A percentile compares a stretch with the other conserved stretches of the same genome.
These are phyloP conservation scores for Teratosphaeria destructans DNA, from an alignment of 2,329 filamentous ascomycete genomes.

Conservation along the genomic window DNA sequence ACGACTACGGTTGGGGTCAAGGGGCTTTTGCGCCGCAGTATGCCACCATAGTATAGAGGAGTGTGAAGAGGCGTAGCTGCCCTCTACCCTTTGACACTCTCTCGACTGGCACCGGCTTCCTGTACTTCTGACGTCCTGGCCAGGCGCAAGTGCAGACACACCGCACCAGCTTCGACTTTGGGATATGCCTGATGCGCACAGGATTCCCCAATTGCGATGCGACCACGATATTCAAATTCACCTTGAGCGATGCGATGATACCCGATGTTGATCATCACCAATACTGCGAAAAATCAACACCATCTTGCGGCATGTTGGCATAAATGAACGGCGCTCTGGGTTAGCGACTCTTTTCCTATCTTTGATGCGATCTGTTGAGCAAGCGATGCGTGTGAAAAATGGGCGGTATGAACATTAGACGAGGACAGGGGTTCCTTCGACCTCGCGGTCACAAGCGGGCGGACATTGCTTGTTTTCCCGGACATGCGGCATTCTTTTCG, in stretches of 20 bases:
- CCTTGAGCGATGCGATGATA: conserved; percentile 32
- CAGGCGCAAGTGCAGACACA: conserved; percentile 23
- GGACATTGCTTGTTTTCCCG: neutral
- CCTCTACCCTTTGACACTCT: conserved; percentile 7
- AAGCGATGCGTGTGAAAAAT: conserved; percentile 6
- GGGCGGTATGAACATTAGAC: conserved; percentile 6
- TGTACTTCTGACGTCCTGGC: conserved; percentile 31
- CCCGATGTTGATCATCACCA: conserved; percentile 31
- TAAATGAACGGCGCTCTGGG: conserved; percentile 46
- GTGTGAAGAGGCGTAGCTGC: conserved; percentile 28
- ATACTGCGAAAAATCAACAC: conserved; percentile 10
- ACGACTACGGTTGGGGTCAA: conserved; percentile 77
- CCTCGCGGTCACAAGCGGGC: conserved; percentile 5
- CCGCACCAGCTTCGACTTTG: conserved; percentile 12
- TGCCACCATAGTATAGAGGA: conserved; percentile 72
- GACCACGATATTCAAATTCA: conserved; percentile 30
- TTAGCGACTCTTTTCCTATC: conserved; percentile 6
- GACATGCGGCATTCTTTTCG: neutral
- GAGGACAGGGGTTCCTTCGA: conserved; percentile 1
- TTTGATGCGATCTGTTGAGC: conserved; percentile 4
- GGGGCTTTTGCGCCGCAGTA: conserved; percentile 67
- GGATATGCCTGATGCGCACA: conserved; percentile 29
- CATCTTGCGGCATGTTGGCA: conserved; percentile 21
- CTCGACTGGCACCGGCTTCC: conserved; percentile 18
- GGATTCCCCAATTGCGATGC: conserved; percentile 27